A percentile compares a stretch with the other conserved stretches of the same genome.
These are phyloP conservation scores for Combretum micranthum DNA, from an alignment of 345 rosid species.

Conservation along the genomic window DNA sequence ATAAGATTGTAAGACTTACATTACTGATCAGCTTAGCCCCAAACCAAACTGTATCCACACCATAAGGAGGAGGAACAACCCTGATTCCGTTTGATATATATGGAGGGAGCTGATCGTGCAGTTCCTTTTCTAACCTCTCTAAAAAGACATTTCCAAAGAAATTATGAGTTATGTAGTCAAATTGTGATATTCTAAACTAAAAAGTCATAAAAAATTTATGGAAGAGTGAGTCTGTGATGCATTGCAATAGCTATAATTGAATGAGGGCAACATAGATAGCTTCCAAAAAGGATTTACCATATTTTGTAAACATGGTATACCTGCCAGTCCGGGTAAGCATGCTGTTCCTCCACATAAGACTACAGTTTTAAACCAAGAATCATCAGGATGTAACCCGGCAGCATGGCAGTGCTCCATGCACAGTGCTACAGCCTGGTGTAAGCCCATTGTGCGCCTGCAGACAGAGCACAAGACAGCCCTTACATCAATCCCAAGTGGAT, in stretches of 20 bases:
- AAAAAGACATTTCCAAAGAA: constrained; percentile 5
- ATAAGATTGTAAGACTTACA: constrained; percentile 33
- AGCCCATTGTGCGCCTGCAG: constrained; percentile 69
- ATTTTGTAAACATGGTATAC: constrained; percentile 16
- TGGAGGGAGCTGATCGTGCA: constrained; percentile 46
- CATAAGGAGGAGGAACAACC: constrained; percentile 65
- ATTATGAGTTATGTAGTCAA: neutral
- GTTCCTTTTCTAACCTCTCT: constrained; percentile 86
- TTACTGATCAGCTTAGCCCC: constrained; percentile 83
- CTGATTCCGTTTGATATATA: constrained; percentile 47
- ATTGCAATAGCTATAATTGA: neutral
- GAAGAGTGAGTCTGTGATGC: too few species aligned
- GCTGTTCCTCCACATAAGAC: constrained; percentile 78
- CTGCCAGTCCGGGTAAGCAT: constrained; percentile 82
- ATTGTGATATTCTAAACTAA: neutral
- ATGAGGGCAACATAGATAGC: neutral
- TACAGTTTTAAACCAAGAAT: constrained; percentile 87
- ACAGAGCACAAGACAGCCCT: constrained; percentile 4
- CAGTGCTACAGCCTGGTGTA: constrained; percentile 81
- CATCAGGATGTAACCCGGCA: constrained; percentile 55
- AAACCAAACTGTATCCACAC: constrained; percentile 80
- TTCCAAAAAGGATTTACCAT: neutral
- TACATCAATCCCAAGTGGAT: too few species aligned
- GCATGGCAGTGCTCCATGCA: constrained; percentile 91
- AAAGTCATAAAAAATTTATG: too few species aligned